A percentile compares a stretch with the other conserved stretches of the same genome.
phyloP scores from a whole-genome alignment of 2,329 filamentous ascomycete genomes.

The Fusarium fujikuroi region DNA sequence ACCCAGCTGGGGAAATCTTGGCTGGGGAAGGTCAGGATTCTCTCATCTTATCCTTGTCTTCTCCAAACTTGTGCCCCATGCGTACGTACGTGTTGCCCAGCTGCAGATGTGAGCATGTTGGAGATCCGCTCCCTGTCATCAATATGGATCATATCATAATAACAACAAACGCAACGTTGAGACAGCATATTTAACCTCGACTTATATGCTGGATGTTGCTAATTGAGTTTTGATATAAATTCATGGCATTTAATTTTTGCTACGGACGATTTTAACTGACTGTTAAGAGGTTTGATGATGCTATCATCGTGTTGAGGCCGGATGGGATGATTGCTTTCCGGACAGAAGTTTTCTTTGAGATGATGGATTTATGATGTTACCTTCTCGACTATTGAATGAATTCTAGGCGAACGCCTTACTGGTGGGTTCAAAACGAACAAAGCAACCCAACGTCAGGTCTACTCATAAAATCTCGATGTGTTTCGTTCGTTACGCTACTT shows the following conservation, averaged over 20 bases:
- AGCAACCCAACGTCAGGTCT: no score
- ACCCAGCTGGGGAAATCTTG: constrained; percentile 16
- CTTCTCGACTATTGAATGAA: no score
- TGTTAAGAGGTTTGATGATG: no score
- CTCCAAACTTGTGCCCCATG: constrained; percentile 20
- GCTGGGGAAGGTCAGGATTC: constrained; percentile 13
- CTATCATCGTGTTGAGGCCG: neutral
- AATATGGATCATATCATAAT: neutral
- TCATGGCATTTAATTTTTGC: neutral
- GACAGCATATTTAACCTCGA: neutral
- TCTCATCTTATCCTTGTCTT: constrained; percentile 17
- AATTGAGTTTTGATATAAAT: neutral
- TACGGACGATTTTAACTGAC: neutral
- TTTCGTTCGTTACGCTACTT: neutral
- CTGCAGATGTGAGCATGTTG: constrained; percentile 4
- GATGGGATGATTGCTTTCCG: no score
- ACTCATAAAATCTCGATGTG: neutral
- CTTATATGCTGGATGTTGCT: no score
- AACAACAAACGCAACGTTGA: neutral
- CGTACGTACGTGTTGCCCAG: neutral
- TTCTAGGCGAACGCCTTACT: neutral
- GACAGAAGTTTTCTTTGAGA: neutral
- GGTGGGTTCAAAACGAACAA: neutral
- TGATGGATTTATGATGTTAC: neutral
- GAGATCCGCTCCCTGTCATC: neutral